These are phyloP conservation scores for Arthrocladium fulminans DNA, from an alignment of 2,329 filamentous ascomycete genomes.

Conservation along the genomic window DNA sequence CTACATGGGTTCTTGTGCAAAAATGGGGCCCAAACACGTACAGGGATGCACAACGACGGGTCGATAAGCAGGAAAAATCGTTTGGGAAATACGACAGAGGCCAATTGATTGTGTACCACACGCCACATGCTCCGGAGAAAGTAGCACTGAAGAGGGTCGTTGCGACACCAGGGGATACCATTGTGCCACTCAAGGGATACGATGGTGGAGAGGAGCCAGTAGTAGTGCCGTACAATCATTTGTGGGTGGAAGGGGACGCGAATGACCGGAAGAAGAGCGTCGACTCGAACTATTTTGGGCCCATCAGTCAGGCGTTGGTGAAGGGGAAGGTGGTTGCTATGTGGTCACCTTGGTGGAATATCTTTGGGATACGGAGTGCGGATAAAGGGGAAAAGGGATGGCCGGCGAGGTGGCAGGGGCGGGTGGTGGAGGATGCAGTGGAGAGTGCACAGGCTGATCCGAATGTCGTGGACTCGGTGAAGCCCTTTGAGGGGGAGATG, in stretches of 20 bases:
- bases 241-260: conserved; percentile 94
- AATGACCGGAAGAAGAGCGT: conserved; percentile 55
- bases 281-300: conserved; percentile 88
- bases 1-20: conserved; percentile 32
- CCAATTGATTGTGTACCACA: conserved; percentile 61
- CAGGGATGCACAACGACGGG: conserved; percentile 44
- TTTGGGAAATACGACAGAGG: conserved; percentile 55
- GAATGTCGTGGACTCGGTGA: conserved; percentile 3
- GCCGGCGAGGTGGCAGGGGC: conserved; percentile 20
- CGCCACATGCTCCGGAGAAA: conserved; percentile 23
- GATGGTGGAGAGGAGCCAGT: conserved; percentile 40
- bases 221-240: conserved; percentile 68
- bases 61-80: conserved; percentile 52
- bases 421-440: conserved; percentile 22
- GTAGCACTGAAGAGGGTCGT: conserved; percentile 75
- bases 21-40: conserved; percentile 28
- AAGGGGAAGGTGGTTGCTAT: conserved; percentile 65
- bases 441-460: conserved; percentile 15
- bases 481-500: not conserved
- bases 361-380: conserved; percentile 52
- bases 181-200: conserved; percentile 57
- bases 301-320: conserved; percentile 66
- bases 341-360: conserved; percentile 56
- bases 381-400: conserved; percentile 33
- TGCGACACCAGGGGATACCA: conserved; percentile 67